phyloP scores from a whole-genome alignment of 1,284 basidiomycete genomes.

The Ganoderma lingzhi region DNA sequence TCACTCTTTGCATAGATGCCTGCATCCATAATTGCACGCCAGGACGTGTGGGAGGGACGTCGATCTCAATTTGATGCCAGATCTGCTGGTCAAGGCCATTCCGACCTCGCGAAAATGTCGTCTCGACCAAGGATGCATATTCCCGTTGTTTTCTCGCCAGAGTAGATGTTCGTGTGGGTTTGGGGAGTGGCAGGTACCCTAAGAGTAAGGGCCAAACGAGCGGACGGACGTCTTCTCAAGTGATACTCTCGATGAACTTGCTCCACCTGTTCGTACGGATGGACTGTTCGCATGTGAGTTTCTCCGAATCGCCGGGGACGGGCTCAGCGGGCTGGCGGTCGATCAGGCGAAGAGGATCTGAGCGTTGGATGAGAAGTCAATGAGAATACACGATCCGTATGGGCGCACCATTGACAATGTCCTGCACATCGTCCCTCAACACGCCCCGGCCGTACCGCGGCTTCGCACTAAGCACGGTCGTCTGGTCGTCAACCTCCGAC shows the following conservation, averaged over 20 bases:
- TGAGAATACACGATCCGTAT: conserved; percentile 32
- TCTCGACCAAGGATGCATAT: conserved; percentile 88
- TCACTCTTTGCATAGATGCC: conserved; percentile 83
- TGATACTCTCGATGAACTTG: conserved; percentile 78
- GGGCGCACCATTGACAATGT: conserved; percentile 73
- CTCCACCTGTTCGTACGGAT: conserved; percentile 76
- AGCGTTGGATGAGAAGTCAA: conserved; percentile 55
- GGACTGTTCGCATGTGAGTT: conserved; percentile 75
- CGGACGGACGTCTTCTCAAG: conserved; percentile 79
- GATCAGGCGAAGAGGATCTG: conserved; percentile 45
- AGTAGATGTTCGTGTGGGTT: conserved; percentile 78
- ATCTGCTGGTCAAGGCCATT: conserved; percentile 91
- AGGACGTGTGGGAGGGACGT: conserved; percentile 93
- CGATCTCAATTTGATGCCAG: conserved; percentile 98
- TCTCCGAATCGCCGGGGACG: conserved; percentile 54
- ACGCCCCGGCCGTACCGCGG: conserved; percentile 53
- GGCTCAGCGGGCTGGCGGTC: conserved; percentile 39
- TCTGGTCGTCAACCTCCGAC: conserved; percentile 55
- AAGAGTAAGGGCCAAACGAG: conserved; percentile 96
- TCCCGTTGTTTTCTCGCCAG: conserved; percentile 92
- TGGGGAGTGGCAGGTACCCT: conserved; percentile 91
- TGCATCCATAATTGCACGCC: conserved; percentile 94
- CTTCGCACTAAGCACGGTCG: conserved; percentile 43
- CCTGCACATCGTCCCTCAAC: conserved; percentile 73
- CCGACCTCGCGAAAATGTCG: conserved; percentile 90